phyloP scores from a whole-genome alignment of 148 eudicot species.

The Pharnaceum exiguum region DNA sequence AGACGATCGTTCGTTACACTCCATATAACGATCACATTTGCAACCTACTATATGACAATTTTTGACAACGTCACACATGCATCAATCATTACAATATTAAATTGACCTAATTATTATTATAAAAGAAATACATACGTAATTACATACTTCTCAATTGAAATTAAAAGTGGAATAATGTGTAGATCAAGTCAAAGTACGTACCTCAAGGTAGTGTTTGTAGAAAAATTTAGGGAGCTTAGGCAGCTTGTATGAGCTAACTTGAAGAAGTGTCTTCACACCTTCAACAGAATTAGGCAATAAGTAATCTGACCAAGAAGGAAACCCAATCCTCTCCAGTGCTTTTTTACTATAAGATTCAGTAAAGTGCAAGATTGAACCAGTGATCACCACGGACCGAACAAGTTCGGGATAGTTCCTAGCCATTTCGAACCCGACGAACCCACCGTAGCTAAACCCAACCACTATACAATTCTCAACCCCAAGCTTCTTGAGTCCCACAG shows the following conservation, averaged over 20 bases:
- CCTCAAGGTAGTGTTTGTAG: conserved; percentile 33
- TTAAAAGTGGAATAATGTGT: too few species aligned
- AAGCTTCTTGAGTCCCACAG: conserved; percentile 29
- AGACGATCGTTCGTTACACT: too few species aligned
- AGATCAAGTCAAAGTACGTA: too few species aligned
- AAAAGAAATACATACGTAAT: too few species aligned
- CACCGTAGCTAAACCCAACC: conserved; percentile 65
- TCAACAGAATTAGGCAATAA: conserved; percentile 38
- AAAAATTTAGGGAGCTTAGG: conserved; percentile 30
- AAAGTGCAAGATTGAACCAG: conserved; percentile 24
- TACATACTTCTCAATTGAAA: too few species aligned
- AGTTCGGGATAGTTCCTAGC: conserved; percentile 40
- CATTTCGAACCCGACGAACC: conserved; percentile 51
- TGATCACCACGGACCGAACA: conserved; percentile 44
- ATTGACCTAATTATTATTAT: too few species aligned
- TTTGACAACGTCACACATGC: too few species aligned
- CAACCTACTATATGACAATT: too few species aligned
- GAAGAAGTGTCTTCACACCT: conserved; percentile 27
- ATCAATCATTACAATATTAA: too few species aligned
- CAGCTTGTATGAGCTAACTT: conserved; percentile 20
- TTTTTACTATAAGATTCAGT: conserved; percentile 24
- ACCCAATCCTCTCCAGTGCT: conserved; percentile 19
- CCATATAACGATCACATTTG: too few species aligned
- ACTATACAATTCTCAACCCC: conserved; percentile 42
- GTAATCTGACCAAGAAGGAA: conserved; percentile 28